Evolutionary conservation across 2,329 filamentous ascomycete genomes (phyloP).

Genomic region (Aspergillus carbonarius): DNA sequence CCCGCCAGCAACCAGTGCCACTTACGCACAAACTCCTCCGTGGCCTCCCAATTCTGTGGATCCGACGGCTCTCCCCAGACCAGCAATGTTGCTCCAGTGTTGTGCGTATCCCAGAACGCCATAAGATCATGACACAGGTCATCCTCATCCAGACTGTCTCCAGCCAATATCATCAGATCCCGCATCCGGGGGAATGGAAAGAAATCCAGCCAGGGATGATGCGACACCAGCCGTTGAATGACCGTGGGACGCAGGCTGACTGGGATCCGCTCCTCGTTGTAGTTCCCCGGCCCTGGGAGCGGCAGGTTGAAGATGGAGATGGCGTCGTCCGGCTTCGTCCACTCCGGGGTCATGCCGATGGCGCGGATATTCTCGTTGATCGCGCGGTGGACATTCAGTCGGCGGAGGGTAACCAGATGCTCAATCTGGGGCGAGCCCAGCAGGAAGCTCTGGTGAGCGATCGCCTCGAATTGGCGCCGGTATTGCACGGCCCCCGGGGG

Average conservation of each 20-base stretch:
- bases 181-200: constrained; percentile 37
- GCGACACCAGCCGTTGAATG: constrained; percentile 36
- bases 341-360: constrained; percentile 25
- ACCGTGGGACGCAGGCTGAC: constrained; percentile 35
- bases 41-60: constrained; percentile 50
- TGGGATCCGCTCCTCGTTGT: constrained; percentile 17
- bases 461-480: constrained; percentile 8
- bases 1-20: constrained; percentile 40
- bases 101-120: constrained; percentile 29
- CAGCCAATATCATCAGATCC: constrained; percentile 38
- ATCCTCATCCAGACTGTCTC: constrained; percentile 17
- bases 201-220: constrained; percentile 43
- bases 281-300: neutral
- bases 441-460: neutral
- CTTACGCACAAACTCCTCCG: constrained; percentile 46
- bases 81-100: constrained; percentile 32
- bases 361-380: constrained; percentile 29
- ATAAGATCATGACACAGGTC: constrained; percentile 40
- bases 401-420: constrained; percentile 33
- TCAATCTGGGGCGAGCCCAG: constrained; percentile 2
- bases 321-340: constrained; percentile 22
- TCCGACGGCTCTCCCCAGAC: constrained; percentile 53
- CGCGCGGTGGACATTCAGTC: constrained; percentile 38
- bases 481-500: constrained; percentile 9
- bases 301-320: constrained; percentile 25